These are phyloP conservation scores for Ceratopteris richardii DNA, from an alignment of 75 land plant genomes.

Conservation along the genomic window DNA sequence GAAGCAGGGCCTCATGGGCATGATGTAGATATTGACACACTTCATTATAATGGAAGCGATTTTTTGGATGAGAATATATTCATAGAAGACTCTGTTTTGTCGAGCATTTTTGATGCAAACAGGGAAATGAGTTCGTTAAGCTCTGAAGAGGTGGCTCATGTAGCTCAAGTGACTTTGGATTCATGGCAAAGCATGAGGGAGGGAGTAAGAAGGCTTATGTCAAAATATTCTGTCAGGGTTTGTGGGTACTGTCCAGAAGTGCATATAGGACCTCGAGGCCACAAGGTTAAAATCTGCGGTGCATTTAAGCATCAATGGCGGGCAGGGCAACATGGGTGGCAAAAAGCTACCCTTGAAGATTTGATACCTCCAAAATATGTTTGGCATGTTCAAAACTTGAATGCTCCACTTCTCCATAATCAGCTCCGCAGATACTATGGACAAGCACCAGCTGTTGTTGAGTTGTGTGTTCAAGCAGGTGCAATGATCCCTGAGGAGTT, in stretches of 20 bases:
- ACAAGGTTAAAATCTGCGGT: conserved; percentile 47
- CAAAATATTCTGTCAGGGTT: conserved; percentile 38
- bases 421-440: conserved; percentile 50
- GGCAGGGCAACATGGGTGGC: conserved; percentile 78
- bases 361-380: conserved; percentile 51
- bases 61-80: neutral
- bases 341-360: conserved; percentile 65
- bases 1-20: neutral
- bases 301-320: conserved; percentile 74
- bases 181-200: conserved; percentile 44
- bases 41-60: neutral
- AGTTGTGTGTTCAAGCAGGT: conserved; percentile 58
- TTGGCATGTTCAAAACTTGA: conserved; percentile 45
- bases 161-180: conserved; percentile 35
- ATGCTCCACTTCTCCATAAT: conserved; percentile 15
- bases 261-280: conserved; percentile 62
- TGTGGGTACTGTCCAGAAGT: conserved; percentile 68
- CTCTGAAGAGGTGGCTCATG: conserved; percentile 18
- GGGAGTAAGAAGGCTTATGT: conserved; percentile 40
- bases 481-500: conserved; percentile 37
- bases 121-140: neutral
- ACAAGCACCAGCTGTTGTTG: conserved; percentile 57
- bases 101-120: too few species aligned
- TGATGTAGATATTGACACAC: neutral
- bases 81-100: too few species aligned